Evolutionary conservation across 257 asterid species (phyloP).

Genomic region (Solanum stenotomum): DNA sequence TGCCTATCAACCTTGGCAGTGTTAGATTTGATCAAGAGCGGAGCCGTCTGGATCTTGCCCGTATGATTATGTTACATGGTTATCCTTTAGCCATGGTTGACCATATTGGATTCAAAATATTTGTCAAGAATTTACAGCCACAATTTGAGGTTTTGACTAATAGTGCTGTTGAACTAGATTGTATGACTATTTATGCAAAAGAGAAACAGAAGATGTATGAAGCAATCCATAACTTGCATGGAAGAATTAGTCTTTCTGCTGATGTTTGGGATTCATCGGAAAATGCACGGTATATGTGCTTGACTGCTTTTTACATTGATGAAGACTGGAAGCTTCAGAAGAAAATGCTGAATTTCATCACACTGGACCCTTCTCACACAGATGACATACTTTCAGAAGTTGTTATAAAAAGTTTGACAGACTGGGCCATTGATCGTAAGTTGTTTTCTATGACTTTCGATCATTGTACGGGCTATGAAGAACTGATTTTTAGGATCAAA

Average conservation of each 20-base stretch:
- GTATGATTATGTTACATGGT: slow-evolving; percentile 96
- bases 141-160: slow-evolving; percentile 58
- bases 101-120: slow-evolving; percentile 74
- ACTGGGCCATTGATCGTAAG: slow-evolving; percentile 75
- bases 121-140: slow-evolving; percentile 88
- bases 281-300: slow-evolving; percentile 50
- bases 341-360: slow-evolving; percentile 67
- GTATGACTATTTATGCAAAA: slow-evolving; percentile 54
- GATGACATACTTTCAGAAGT: slow-evolving; percentile 73
- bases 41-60: slow-evolving; percentile 81
- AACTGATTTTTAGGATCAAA: slow-evolving; percentile 57
- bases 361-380: slow-evolving; percentile 56
- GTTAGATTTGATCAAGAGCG: slow-evolving; percentile 79
- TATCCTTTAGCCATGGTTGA: slow-evolving; percentile 88
- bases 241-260: slow-evolving; percentile 66
- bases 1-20: slow-evolving; percentile 54
- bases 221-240: slow-evolving; percentile 50
- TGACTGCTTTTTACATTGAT: slow-evolving; percentile 72
- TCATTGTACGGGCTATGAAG: slow-evolving; percentile 50
- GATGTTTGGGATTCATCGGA: slow-evolving; percentile 74
- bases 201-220: slow-evolving; percentile 75
- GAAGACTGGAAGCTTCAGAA: slow-evolving; percentile 83
- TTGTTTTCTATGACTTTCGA: slow-evolving; percentile 84
- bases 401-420: slow-evolving; percentile 58
- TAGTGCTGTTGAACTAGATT: slow-evolving; percentile 64